A percentile compares a stretch with the other conserved stretches of the same genome.
phyloP scores from a whole-genome alignment of 1,284 basidiomycete species.

The Coriolopsis trogii region DNA sequence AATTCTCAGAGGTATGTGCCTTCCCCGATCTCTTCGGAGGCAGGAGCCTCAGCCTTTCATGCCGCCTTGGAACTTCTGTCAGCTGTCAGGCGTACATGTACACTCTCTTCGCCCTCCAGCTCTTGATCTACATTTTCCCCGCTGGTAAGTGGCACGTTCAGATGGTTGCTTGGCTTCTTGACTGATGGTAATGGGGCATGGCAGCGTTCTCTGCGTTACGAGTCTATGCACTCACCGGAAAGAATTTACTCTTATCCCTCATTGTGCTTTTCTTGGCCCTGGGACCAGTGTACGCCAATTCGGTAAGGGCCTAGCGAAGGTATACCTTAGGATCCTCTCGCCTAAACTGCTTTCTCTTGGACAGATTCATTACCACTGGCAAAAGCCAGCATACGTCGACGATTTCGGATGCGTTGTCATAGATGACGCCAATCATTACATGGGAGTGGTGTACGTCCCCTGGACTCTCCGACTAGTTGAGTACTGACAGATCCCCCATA shows the following conservation, averaged over 20 bases:
- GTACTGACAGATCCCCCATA: too few species aligned
- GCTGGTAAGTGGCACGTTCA: not conserved
- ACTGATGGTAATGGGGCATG: not conserved
- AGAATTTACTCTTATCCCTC: conserved; percentile 1
- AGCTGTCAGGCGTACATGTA: conserved; percentile 10
- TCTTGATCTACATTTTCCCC: conserved; percentile 6
- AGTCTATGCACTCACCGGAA: conserved; percentile 1
- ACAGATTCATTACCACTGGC: conserved; percentile 3
- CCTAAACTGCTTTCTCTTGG: not conserved
- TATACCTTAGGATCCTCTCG: not conserved
- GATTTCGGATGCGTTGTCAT: conserved; percentile 1
- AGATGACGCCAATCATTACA: not conserved
- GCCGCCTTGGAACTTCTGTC: not conserved
- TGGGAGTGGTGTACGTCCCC: conserved; percentile 2
- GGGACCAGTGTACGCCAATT: conserved; percentile 4
- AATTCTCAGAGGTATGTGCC: not conserved
- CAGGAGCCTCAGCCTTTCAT: not conserved
- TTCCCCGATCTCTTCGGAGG: not conserved
- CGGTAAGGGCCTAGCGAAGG: not conserved
- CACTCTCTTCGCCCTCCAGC: not conserved
- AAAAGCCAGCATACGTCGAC: not conserved
- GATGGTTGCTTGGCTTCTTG: too few species aligned
- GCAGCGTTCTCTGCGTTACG: conserved; percentile 4
- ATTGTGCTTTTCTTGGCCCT: conserved; percentile 1
- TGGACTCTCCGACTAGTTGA: too few species aligned